A percentile compares a stretch with the other conserved stretches of the same genome.
Evolutionary conservation across 2,329 filamentous ascomycete genomes (phyloP).

Genomic region (Hypoxylon rubiginosum): DNA sequence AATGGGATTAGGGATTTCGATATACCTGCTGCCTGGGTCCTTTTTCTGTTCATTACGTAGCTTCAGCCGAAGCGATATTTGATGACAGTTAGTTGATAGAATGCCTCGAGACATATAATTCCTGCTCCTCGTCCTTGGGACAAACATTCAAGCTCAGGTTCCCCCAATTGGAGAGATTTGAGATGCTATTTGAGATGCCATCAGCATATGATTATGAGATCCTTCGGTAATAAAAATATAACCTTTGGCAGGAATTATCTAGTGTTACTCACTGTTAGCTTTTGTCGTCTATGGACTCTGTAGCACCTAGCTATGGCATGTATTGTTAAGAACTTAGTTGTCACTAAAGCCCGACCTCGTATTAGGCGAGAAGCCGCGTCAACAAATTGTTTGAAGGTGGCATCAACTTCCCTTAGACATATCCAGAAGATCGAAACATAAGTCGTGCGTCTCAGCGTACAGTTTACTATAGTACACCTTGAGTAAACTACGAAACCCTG

Average conservation of each 20-base stretch:
- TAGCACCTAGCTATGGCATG: neutral
- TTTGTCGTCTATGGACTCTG: neutral
- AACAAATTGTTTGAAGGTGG: no score
- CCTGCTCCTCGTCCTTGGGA: neutral
- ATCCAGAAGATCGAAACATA: no score
- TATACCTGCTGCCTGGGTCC: neutral
- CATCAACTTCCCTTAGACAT: no score
- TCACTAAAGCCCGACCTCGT: neutral
- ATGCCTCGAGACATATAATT: neutral
- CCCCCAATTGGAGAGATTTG: neutral
- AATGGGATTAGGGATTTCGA: neutral
- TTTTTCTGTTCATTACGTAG: neutral
- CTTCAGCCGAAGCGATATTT: no score
- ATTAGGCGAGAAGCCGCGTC: no score
- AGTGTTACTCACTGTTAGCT: neutral
- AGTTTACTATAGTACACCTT: no score
- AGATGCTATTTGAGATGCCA: neutral
- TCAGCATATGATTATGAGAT: no score
- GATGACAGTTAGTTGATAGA: neutral
- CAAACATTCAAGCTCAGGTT: neutral
- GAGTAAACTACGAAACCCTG: no score
- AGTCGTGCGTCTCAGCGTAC: no score
- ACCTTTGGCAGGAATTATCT: neutral
- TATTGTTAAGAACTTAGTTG: no score
- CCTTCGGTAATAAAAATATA: neutral